phyloP scores from a whole-genome alignment of 768 basidiomycete species.

The Tricholomella constricta region DNA sequence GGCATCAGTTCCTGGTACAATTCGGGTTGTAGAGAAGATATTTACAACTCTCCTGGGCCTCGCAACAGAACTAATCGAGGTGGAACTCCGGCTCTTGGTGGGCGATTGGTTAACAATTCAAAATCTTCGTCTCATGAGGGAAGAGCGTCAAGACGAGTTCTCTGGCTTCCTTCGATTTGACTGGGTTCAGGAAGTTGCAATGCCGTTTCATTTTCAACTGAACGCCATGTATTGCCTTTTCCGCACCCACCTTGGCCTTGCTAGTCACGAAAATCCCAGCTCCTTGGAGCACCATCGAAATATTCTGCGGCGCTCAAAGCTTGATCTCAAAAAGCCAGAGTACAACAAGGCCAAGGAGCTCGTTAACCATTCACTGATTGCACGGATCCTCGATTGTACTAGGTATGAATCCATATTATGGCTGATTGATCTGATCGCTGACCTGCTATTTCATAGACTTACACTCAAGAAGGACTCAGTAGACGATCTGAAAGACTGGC shows the following conservation, averaged over 20 bases:
- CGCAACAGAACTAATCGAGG: constrained; percentile 5
- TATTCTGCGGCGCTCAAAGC: constrained; percentile 5
- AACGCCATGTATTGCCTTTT: constrained; percentile 15
- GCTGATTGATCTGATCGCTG: too few species aligned
- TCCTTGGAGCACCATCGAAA: constrained; percentile 14
- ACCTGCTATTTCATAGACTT: too few species aligned
- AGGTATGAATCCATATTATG: too few species aligned
- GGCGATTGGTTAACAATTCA: constrained; percentile 14
- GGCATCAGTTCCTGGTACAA: constrained; percentile 8
- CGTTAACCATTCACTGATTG: not conserved
- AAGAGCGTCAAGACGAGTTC: constrained; percentile 1
- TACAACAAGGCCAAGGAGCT: constrained; percentile 6
- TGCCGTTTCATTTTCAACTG: constrained; percentile 18
- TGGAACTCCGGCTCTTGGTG: constrained; percentile 8
- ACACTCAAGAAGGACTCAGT: not conserved
- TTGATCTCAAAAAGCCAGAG: constrained; percentile 16
- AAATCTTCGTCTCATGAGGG: constrained; percentile 10
- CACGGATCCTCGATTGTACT: not conserved
- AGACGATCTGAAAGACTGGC: constrained; percentile 4
- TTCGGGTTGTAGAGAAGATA: constrained; percentile 13
- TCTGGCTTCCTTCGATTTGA: constrained; percentile 6
- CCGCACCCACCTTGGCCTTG: constrained; percentile 9
- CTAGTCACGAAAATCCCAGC: constrained; percentile 9
- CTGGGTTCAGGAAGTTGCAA: constrained; percentile 17
- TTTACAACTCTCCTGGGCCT: constrained; percentile 4